Evolutionary conservation across 306 rosid species (phyloP).

Genomic region (Spatholobus suberectus): DNA sequence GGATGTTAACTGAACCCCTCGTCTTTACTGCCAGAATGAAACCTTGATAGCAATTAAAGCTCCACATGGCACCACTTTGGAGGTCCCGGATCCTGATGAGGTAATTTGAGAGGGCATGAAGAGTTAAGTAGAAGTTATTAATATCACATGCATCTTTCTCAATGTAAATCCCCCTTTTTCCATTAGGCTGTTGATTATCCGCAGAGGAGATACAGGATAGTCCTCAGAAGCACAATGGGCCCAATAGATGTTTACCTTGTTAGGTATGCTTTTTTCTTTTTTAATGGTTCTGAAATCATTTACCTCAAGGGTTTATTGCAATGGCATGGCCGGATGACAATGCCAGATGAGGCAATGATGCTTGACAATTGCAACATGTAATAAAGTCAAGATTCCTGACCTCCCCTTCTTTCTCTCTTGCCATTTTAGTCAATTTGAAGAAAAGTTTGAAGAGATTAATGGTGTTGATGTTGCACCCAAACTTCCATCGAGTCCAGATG

Average conservation of each 20-base stretch:
- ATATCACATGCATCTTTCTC: constrained; percentile 37
- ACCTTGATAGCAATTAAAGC: constrained; percentile 97
- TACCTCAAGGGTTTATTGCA: constrained; percentile 28
- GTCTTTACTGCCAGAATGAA: constrained; percentile 75
- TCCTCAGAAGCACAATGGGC: constrained; percentile 97
- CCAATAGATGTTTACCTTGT: constrained; percentile 98
- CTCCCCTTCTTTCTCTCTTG: constrained; percentile 30
- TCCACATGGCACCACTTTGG: constrained; percentile 97
- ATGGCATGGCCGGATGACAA: constrained; percentile 30
- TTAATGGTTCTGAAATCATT: constrained; percentile 22
- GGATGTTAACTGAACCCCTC: constrained; percentile 21
- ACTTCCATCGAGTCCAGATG: constrained; percentile 67
- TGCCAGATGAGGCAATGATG: constrained; percentile 35
- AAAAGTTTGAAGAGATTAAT: constrained; percentile 89
- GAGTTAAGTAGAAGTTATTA: not conserved
- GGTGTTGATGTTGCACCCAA: constrained; percentile 65
- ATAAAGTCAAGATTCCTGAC: constrained; percentile 25
- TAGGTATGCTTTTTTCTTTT: constrained; percentile 58
- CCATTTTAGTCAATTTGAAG: constrained; percentile 88
- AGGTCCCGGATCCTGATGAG: constrained; percentile 99
- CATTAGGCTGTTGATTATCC: constrained; percentile 91
- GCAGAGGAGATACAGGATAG: constrained; percentile 93
- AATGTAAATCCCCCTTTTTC: constrained; percentile 42
- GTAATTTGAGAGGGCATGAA: constrained; percentile 52
- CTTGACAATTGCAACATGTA: constrained; percentile 22